Evolutionary conservation across 768 basidiomycete genomes (phyloP), one percentile per base, ranked within the genome.

Genomic region (Botryobasidium botryosum): DNA sequence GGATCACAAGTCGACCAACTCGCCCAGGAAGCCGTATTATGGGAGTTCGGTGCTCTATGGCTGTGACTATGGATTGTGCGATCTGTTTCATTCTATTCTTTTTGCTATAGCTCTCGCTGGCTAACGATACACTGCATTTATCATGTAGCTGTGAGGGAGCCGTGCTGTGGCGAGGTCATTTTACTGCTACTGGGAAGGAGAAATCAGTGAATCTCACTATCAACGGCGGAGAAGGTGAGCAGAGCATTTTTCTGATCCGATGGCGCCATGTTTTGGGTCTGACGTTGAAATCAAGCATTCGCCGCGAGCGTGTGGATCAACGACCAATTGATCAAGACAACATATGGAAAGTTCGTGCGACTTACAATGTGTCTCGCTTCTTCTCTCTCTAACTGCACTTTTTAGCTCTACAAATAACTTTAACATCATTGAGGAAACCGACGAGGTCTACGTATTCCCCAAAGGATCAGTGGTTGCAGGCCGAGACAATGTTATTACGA

Each of bases 61-160:
- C 1, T 86, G 83, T 55, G 85, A 87, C 59, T 88, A 88, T 58
- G 79, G 75, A 46, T 88, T 77, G 82, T 85, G 48, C 59, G 77
- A 59, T 33, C 20, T 12, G 15, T 31, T 17, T 21, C 20, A 13
- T 35, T 10, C 12, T 32, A 27, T 23, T 25, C 13, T 44, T 28
- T n/a, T 1, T 23, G 8, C 32, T 23, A 39, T 21, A 6, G 8
- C 7, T n/a, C 10, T 42, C 12, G 13, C 13, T 21, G 23, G 13
- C 26, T 13, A 12, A 1, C 15, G 26, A 21, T 13, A 6, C 32
- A 35, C 5, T 2, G n/a, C 35, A 35, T 10, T n/a, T n/a, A 12
- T 13, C 10, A 12, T 35, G 15, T 50, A 85, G 84, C 62, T 86
- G 84, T 50, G 84, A 87, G 60, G 84, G 84, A 53, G 65, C 70